Evolutionary conservation across 371 early-diverging fungal genomes (phyloP).

Genomic region (Apophysomyces elegans): DNA sequence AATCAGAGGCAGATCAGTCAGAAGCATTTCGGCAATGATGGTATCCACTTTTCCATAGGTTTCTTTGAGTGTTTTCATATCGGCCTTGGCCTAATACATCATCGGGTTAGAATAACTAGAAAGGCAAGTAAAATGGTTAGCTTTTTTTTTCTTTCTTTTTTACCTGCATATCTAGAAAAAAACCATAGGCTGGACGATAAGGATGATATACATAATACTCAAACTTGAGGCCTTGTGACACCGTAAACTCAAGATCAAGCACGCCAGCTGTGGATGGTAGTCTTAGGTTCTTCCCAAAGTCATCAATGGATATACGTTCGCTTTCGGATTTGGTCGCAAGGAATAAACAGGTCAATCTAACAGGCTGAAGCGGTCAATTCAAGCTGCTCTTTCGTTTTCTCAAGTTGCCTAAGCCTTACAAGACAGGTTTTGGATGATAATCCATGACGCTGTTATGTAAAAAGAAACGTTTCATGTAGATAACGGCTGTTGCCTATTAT

Average conservation of each 20-base stretch:
- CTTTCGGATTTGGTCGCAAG: constrained; percentile 89
- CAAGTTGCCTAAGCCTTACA: constrained; percentile 45
- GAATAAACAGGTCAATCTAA: constrained; percentile 82
- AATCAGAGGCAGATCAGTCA: constrained; percentile 79
- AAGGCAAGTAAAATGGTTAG: too few species aligned
- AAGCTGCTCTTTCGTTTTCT: neutral
- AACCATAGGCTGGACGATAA: constrained; percentile 81
- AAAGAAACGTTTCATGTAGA: constrained; percentile 91
- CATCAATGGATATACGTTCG: constrained; percentile 73
- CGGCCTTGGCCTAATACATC: constrained; percentile 60
- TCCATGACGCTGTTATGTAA: constrained; percentile 87
- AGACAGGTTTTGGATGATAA: constrained; percentile 84
- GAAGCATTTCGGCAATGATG: constrained; percentile 60
- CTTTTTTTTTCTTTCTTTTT: neutral
- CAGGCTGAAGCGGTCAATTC: neutral
- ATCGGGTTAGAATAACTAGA: too few species aligned
- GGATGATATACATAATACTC: constrained; percentile 87
- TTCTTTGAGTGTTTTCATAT: constrained; percentile 54
- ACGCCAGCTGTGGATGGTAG: constrained; percentile 40
- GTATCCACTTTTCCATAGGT: constrained; percentile 63
- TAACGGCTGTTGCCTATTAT: constrained; percentile 83
- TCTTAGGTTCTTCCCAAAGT: constrained; percentile 60
- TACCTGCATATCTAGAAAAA: constrained; percentile 84
- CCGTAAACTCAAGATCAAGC: constrained; percentile 74
- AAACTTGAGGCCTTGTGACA: constrained; percentile 83